phyloP scores from a whole-genome alignment of 108 stramenopile species.

The Nitzschia sp. region DNA sequence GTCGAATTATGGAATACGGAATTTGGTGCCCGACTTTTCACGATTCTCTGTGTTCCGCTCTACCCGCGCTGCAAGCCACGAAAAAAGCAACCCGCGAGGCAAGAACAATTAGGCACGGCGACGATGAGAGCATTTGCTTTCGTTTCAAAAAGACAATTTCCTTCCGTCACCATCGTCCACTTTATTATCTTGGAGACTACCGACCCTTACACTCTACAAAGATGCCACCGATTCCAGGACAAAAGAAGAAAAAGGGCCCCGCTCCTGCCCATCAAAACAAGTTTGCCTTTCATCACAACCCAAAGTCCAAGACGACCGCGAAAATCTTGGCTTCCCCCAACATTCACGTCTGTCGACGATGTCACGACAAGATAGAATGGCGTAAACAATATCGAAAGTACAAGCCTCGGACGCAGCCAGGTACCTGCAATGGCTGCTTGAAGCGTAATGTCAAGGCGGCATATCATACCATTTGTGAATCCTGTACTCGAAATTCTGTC shows the following conservation, averaged over 20 bases:
- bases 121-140: too few species aligned
- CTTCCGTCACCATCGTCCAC: too few species aligned
- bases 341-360: slow-evolving; percentile 87
- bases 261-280: slow-evolving; percentile 91
- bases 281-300: slow-evolving; percentile 94
- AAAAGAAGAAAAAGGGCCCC: slow-evolving; percentile 81
- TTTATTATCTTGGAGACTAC: too few species aligned
- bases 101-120: too few species aligned
- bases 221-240: not conserved
- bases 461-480: slow-evolving; percentile 86
- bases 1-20: too few species aligned
- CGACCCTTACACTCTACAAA: not conserved
- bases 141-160: too few species aligned
- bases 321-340: slow-evolving; percentile 84
- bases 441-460: slow-evolving; percentile 71
- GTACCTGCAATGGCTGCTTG: slow-evolving; percentile 78
- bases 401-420: slow-evolving; percentile 81
- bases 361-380: slow-evolving; percentile 95
- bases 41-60: too few species aligned
- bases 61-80: too few species aligned
- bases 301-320: slow-evolving; percentile 91
- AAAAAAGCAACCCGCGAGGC: too few species aligned
- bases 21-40: too few species aligned
- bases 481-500: slow-evolving; percentile 52
- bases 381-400: slow-evolving; percentile 92